Evolutionary conservation across 1,284 basidiomycete genomes (phyloP), one percentile per base, ranked within the genome.

Genomic region (Wolfiporia cocos): DNA sequence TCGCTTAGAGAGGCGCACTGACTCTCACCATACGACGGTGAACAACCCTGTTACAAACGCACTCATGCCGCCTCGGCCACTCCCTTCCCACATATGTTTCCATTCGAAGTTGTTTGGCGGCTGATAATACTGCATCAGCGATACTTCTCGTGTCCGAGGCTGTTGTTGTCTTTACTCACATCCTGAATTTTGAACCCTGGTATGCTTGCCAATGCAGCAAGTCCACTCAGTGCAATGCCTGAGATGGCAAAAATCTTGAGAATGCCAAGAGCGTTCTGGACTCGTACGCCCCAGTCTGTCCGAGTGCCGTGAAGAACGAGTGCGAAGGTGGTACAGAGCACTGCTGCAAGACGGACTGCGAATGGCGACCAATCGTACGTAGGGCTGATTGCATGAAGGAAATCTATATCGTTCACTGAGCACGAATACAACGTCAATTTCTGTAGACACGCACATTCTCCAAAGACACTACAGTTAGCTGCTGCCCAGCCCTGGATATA

Each of bases 221-320:
- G 53, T 0, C 85, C 82, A n/a, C 70, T 71, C n/a, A 74, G 45
- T 0, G 75, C 69, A 41, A 88, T 73, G 0, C 71, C 56, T 0
- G 69, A 51, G n/a, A 88, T 66, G 19, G 82, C 66, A 21, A 75
- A 34, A 17, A 87, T 59, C 52, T 86, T 87, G 61, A 81, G 74
- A 24, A 71, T 49, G n/a, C 81, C 83, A 1, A 88, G 68, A 0
- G 62, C 51, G 51, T 88, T 86, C 55, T 86, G 82, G 9, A 88
- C 60, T 5, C 70, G 72, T 0, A 88, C 49, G 1, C 86, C 86
- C 59, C 69, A 72, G 32, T 71, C 70, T 22, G 77, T 62, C 35
- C 69, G 64, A 2, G 63, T 69, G 3, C 78, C 76, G 48, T 88
- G 86, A 2, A 81, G 62, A 18, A 78, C 19, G 41, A 80, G 65